phyloP scores from a whole-genome alignment of 345 rosid species.

The Eucalyptus cloeziana region DNA sequence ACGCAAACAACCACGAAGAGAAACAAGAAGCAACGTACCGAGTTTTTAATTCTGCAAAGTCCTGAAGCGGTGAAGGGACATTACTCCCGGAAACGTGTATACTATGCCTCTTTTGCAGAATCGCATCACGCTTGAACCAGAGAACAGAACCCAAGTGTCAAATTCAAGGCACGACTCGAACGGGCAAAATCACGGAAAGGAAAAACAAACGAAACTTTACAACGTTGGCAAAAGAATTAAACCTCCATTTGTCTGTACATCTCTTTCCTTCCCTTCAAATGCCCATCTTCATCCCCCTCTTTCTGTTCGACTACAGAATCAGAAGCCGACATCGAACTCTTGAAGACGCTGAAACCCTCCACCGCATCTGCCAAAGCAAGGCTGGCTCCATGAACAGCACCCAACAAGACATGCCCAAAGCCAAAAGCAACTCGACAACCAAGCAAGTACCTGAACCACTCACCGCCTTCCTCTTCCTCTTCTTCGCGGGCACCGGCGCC shows the following conservation, averaged over 20 bases:
- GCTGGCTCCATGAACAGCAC: background rate
- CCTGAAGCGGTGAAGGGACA: constrained; percentile 64
- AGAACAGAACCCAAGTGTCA: background rate
- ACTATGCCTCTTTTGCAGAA: constrained; percentile 53
- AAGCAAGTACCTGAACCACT: constrained; percentile 25
- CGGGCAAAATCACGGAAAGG: background rate
- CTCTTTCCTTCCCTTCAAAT: constrained; percentile 37
- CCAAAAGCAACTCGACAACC: background rate
- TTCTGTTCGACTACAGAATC: constrained; percentile 6
- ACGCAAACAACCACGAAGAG: background rate
- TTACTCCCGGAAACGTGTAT: constrained; percentile 78
- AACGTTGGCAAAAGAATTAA: background rate
- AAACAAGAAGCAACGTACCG: constrained; percentile 27
- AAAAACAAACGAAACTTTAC: background rate
- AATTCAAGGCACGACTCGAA: background rate
- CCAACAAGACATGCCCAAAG: background rate
- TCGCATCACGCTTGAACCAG: constrained; percentile 47
- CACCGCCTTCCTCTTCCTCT: constrained; percentile 61
- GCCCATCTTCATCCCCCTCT: constrained; percentile 7
- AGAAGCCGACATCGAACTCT: constrained; percentile 25
- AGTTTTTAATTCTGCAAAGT: constrained; percentile 51
- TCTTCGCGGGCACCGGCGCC: constrained; percentile 20
- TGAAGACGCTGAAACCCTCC: constrained; percentile 77
- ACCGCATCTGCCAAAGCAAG: constrained; percentile 22
- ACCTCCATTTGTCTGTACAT: constrained; percentile 60